phyloP scores from a whole-genome alignment of 495 filamentous ascomycete genomes.

The Chaetomium cochliodes region DNA sequence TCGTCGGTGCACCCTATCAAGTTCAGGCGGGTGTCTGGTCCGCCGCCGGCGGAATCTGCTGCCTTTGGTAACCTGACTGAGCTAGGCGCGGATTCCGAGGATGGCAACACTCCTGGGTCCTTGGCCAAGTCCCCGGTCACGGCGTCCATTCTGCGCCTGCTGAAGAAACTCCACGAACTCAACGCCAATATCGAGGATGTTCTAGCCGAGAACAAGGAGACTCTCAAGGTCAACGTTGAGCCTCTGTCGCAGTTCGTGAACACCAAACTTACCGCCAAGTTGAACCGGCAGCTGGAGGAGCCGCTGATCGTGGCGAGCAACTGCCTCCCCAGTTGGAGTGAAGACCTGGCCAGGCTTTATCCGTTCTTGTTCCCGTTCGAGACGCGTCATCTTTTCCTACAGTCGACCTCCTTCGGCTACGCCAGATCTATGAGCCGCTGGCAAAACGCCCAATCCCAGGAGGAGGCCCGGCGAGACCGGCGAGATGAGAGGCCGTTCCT shows the following conservation, averaged over 20 bases:
- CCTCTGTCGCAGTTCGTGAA: constrained; percentile 96
- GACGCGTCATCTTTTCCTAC: constrained; percentile 93
- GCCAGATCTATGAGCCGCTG: constrained; percentile 95
- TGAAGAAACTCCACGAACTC: constrained; percentile 89
- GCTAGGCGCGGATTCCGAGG: constrained; percentile 44
- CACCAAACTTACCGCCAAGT: constrained; percentile 97
- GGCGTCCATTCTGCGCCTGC: constrained; percentile 80
- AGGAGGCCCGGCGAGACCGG: constrained; percentile 75
- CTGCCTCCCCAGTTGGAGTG: constrained; percentile 94
- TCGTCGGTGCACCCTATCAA: constrained; percentile 86
- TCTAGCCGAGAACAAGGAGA: constrained; percentile 79
- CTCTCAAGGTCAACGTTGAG: constrained; percentile 68
- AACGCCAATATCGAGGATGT: constrained; percentile 96
- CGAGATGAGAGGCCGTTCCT: constrained; percentile 89
- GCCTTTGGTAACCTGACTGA: constrained; percentile 59
- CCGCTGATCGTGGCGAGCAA: constrained; percentile 98
- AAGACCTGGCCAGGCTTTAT: constrained; percentile 92
- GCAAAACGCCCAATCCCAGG: constrained; percentile 84
- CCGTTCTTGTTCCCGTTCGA: constrained; percentile 99
- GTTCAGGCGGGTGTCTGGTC: constrained; percentile 81
- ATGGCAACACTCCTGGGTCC: constrained; percentile 70
- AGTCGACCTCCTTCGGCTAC: constrained; percentile 98
- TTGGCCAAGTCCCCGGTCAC: constrained; percentile 79
- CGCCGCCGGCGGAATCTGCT: constrained; percentile 76
- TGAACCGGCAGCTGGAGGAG: constrained; percentile 96